Base-by-base conservation (phyloP, 129 eudicot species). In the Ambrosia trifida region DNA sequence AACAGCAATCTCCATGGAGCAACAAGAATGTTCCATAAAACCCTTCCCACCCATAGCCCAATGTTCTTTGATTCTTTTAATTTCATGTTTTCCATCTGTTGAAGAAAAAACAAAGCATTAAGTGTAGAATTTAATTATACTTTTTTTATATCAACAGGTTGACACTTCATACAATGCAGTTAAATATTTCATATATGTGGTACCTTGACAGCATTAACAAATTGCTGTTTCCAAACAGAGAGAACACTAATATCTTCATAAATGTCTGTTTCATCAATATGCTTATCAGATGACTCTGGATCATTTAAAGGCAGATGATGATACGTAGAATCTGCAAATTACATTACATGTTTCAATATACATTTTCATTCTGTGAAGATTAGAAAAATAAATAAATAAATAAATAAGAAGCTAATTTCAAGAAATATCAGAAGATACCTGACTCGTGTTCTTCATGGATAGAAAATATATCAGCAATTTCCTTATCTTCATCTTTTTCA, bases 1-100 rank as follows among this genome's bases (percentile, higher is more conserved):
- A 93, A 93, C 47, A 93, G 64, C 50, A 93, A 28, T 76, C 79
- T 85, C 98, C 98, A 93, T 44, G 98, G 98, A 57, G 77, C 81
- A 60, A 82, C 83, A 57, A 93, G 79, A 54, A 70, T 76, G 76
- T 89, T 81, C 96, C 92, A 93, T 3, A 80, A 43, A 56, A 76
- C 66, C 38, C 73, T 76, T 64, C 80, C 85, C 61, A 74, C 30
- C 64, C 83, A 50, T 46, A 75, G 20, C 43, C 18, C 81, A 47
- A 43, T 73, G 58, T 20, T 68, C 24, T 67, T 78, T 41, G 63
- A 33, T 24, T 83, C 77, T 72, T 82, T 89, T 40, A 81, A 44
- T 83, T 79, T 82, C 30, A 76, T 19, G 13, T 38, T 75, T 74
- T 80, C 82, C 85, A 83, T 59, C 96, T 87, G 87, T 69, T 76